Base-by-base conservation (phyloP, 441 rosid genomes). In the Gossypium davidsonii region DNA sequence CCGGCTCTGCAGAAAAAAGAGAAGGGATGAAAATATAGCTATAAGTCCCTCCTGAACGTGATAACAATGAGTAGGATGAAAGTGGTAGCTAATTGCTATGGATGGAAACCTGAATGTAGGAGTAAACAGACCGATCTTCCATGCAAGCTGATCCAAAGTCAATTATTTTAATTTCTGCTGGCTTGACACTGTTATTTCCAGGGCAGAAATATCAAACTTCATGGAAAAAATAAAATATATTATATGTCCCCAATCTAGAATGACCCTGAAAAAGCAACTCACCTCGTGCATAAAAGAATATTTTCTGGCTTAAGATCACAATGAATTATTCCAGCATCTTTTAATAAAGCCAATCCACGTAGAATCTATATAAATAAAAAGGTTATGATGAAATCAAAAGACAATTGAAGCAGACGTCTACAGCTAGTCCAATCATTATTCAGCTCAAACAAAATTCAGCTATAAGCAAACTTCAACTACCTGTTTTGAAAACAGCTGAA, bases 111-210 rank as follows among this genome's bases (percentile, higher is more conserved):
- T 96, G 99, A 77, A 96, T 93, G 80, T 96, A 96, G 61, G 99
- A 93, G 84, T 96, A 96, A 58, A 96, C 97, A 77, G 98, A 93
- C 74, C 89, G 98, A 81, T 93, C 96, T 86, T 96, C 99, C 93
- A 83, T 91, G 88, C 99, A 93, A 71, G 98, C 99, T 70, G 99
- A 96, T 85, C 99, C 99, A 77, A 96, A 96, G 88, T 96, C 99
- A 72, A 96, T 96, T 81, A 96, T 89, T 86, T 96, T 96, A 81
- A 96, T 83, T 86, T 83, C 98, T 64, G 99, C 88, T 73, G 98
- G 98, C 86, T 91, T 93, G 81, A 83, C 76, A 75, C 97, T 96
- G 91, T 62, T 79, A 73, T 79, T 80, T 74, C 65, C 76, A 79
- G 46, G 70, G 83, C 61, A 78, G 77, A 75, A 73, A n/a, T 57